Evolutionary conservation across 345 rosid species (phyloP).

Genomic region (Euphorbia tirucalli): DNA sequence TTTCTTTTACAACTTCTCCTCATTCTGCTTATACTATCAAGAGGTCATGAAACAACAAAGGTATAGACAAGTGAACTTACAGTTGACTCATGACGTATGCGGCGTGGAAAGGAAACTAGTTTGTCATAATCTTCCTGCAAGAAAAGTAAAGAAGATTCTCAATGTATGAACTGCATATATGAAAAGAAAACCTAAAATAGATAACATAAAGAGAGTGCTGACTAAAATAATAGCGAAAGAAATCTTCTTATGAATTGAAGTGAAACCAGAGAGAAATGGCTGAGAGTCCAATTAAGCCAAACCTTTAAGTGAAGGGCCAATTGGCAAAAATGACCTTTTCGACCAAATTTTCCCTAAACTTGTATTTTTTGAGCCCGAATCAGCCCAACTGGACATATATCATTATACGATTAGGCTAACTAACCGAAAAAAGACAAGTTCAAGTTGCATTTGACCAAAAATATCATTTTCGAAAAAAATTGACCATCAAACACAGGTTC

Average conservation of each 20-base stretch:
- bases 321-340: too few species aligned
- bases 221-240: neutral
- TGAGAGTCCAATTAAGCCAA: too few species aligned
- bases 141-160: slow-evolving; percentile 4
- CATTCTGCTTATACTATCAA: slow-evolving; percentile 2
- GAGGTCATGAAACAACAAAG: neutral
- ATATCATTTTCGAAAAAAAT: too few species aligned
- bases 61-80: slow-evolving; percentile 45
- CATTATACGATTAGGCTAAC: too few species aligned
- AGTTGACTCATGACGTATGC: slow-evolving; percentile 82
- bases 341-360: too few species aligned
- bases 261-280: neutral
- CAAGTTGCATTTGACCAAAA: too few species aligned
- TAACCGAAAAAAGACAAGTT: too few species aligned
- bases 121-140: slow-evolving; percentile 76
- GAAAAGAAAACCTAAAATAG: neutral
- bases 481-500: too few species aligned
- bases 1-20: slow-evolving; percentile 3
- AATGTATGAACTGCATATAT: neutral
- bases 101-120: slow-evolving; percentile 54
- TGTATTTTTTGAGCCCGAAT: too few species aligned
- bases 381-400: too few species aligned
- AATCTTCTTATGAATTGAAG: neutral
- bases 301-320: too few species aligned
- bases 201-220: neutral